phyloP scores from a whole-genome alignment of 2,329 filamentous ascomycete species.

The Colletotrichum spaethianum region DNA sequence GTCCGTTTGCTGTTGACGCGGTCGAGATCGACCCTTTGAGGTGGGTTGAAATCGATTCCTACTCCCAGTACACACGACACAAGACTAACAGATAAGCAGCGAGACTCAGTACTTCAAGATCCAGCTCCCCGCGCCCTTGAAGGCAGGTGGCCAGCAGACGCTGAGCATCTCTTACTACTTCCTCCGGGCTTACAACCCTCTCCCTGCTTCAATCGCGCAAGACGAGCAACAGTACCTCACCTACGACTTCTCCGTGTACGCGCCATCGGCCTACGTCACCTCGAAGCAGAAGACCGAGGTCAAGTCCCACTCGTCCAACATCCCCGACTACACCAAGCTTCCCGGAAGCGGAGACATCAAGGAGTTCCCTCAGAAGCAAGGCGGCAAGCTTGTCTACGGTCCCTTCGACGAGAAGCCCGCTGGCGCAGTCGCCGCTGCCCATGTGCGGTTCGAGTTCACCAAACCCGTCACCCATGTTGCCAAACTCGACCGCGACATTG shows the following conservation, averaged over 20 bases:
- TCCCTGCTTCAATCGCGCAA: conserved; percentile 88
- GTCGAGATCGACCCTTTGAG: conserved; percentile 76
- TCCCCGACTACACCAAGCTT: conserved; percentile 89
- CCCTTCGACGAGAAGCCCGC: conserved; percentile 88
- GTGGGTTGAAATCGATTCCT: conserved; percentile 52
- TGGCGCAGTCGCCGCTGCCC: conserved; percentile 79
- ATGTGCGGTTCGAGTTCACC: conserved; percentile 94
- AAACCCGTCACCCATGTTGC: conserved; percentile 88
- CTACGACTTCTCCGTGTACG: conserved; percentile 89
- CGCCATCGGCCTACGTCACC: conserved; percentile 86
- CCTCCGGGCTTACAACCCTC: conserved; percentile 82
- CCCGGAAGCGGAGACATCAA: conserved; percentile 70
- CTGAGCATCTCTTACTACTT: conserved; percentile 89
- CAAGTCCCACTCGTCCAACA: conserved; percentile 83
- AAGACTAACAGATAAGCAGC: conserved; percentile 56
- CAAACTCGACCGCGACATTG: conserved; percentile 88
- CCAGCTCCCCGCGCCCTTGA: conserved; percentile 81
- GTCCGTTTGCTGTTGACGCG: conserved; percentile 77
- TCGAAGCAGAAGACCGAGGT: conserved; percentile 97
- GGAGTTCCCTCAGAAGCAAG: conserved; percentile 82
- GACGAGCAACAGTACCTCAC: conserved; percentile 88
- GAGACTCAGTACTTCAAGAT: conserved; percentile 88
- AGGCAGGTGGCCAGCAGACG: conserved; percentile 84
- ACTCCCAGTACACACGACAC: background rate
- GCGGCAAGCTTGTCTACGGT: conserved; percentile 89